Evolutionary conservation across 2,329 filamentous ascomycete species (phyloP).

Genomic region (Xylaria digitata): DNA sequence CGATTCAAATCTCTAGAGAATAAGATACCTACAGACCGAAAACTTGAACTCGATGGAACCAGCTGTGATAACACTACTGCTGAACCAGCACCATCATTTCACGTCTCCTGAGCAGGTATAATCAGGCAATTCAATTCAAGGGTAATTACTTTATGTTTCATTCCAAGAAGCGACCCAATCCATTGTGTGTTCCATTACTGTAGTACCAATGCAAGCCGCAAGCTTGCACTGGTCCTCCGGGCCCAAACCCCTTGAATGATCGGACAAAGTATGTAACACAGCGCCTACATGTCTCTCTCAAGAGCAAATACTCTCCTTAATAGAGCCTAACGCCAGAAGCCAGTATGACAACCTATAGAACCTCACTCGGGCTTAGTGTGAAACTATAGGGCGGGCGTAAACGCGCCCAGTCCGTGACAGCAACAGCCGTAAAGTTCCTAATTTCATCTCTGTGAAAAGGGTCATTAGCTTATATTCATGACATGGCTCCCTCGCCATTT

Average conservation of each 20-base stretch:
- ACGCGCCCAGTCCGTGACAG: conserved; percentile 36
- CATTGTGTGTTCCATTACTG: background rate
- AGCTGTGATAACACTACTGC: background rate
- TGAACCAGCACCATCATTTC: background rate
- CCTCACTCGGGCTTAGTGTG: conserved; percentile 19
- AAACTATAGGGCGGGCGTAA: conserved; percentile 30
- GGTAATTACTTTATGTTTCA: background rate
- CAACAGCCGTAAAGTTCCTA: conserved; percentile 25
- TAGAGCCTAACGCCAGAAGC: background rate
- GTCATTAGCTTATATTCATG: background rate
- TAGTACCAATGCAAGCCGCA: background rate
- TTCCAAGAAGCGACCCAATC: background rate
- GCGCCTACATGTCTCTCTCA: background rate
- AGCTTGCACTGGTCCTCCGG: background rate
- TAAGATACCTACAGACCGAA: background rate
- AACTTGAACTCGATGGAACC: background rate
- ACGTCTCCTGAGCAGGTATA: background rate
- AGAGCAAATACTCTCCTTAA: background rate
- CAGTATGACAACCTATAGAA: background rate
- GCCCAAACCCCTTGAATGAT: background rate
- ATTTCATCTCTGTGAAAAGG: background rate
- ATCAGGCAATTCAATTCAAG: background rate
- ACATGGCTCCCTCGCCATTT: no score
- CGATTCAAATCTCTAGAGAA: no score
- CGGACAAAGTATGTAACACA: background rate